Conservation (phyloP, 441 rosid species). For the Omphalea diandra region DNA sequence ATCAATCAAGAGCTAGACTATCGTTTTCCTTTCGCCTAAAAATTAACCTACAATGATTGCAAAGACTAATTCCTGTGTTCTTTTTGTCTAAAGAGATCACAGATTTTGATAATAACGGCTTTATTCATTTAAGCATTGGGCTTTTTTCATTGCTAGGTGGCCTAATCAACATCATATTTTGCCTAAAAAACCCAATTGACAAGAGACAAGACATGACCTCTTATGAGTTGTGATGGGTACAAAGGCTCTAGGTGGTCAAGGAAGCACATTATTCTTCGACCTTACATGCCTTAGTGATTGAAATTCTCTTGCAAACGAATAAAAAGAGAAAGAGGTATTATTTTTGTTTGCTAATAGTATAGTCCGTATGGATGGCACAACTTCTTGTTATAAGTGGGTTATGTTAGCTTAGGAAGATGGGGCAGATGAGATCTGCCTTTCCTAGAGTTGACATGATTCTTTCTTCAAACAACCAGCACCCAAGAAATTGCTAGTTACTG, state of each 20-base stretch:
- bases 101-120: constrained; percentile 1
- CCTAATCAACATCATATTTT: constrained; percentile 4
- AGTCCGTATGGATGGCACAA: constrained; percentile 4
- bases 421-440: constrained; percentile 27
- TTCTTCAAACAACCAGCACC: background rate
- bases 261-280: constrained; percentile 7
- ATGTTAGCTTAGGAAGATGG: constrained; percentile 20
- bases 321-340: background rate
- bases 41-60: background rate
- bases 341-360: too few relatives aligned
- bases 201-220: background rate
- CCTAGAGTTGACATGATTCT: constrained; percentile 13
- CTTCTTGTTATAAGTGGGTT: background rate
- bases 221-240: background rate
- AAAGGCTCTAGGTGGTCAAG: background rate
- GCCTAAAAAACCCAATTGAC: background rate
- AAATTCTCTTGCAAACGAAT: background rate
- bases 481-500: background rate
- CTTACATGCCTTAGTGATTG: background rate
- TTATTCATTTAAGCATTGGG: constrained; percentile 2
- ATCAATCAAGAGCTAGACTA: background rate
- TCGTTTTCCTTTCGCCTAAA: constrained; percentile 10
- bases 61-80: background rate
- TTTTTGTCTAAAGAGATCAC: background rate
- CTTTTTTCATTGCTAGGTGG: constrained; percentile 15